Percentiles rank a stretch among this genome's conserved stretches.
Conservation (phyloP, 2,329 filamentous ascomycete genomes). For the Paracamarosporium sp. region DNA sequence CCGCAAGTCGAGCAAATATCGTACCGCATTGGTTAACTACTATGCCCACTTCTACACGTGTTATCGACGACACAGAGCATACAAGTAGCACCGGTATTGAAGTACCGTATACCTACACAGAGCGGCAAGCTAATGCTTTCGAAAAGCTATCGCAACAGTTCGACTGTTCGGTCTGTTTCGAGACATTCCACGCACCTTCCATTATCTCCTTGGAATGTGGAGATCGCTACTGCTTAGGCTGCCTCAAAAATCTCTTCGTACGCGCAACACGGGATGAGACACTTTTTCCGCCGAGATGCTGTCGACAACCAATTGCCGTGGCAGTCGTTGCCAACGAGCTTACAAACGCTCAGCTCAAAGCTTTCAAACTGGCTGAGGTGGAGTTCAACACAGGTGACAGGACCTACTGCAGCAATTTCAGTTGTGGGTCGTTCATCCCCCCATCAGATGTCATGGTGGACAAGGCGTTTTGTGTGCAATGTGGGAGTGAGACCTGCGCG, state of each 20-base stretch:
- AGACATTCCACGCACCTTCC: background rate
- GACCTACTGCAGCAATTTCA: conserved; percentile 13
- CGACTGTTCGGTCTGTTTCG: conserved; percentile 11
- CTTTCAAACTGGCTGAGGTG: conserved; percentile 3
- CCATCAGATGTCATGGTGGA: background rate
- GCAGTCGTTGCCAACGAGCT: conserved; percentile 59
- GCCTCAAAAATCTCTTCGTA: conserved; percentile 22
- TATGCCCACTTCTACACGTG: background rate
- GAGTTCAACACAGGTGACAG: conserved; percentile 9
- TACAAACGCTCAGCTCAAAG: conserved; percentile 1
- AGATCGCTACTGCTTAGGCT: conserved; percentile 18
- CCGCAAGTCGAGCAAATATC: background rate
- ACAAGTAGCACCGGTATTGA: background rate
- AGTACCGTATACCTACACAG: conserved; percentile 5
- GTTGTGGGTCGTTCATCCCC: conserved; percentile 14
- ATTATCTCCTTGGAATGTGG: conserved; percentile 8
- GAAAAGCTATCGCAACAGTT: background rate
- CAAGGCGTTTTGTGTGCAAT: conserved; percentile 5
- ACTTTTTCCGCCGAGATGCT: conserved; percentile 15
- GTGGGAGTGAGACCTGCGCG: conserved; percentile 10
- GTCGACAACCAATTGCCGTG: conserved; percentile 2
- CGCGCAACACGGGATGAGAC: conserved; percentile 14
- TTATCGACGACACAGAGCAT: background rate
- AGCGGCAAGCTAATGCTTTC: conserved; percentile 8
- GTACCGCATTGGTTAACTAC: conserved; percentile 1